These are phyloP conservation scores for Apiospora malaysiana DNA, from an alignment of 2,329 filamentous ascomycete species.

Conservation along the genomic window DNA sequence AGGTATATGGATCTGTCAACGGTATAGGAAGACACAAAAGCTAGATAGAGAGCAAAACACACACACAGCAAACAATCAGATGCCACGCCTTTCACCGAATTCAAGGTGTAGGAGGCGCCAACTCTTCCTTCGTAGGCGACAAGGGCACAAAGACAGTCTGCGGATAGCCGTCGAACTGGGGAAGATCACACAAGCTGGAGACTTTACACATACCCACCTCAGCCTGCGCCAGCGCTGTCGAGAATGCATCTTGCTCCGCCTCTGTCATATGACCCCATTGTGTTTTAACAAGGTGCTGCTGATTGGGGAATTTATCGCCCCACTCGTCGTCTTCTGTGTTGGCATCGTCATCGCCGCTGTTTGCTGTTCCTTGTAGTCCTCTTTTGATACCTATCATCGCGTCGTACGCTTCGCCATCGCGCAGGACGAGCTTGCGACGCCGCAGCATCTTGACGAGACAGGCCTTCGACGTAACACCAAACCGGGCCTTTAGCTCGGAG, in stretches of 20 bases:
- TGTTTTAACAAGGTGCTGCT: neutral
- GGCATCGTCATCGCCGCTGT: neutral
- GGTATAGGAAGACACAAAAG: neutral
- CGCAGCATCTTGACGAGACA: neutral
- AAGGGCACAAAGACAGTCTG: neutral
- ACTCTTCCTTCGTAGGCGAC: neutral
- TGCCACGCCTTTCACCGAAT: neutral
- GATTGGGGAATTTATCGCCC: neutral
- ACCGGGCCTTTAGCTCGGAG: neutral
- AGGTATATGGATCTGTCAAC: neutral
- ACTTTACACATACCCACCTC: constrained; percentile 13
- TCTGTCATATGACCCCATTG: neutral
- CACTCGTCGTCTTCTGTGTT: neutral
- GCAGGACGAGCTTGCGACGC: constrained; percentile 1
- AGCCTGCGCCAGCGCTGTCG: constrained; percentile 3
- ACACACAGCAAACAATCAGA: neutral
- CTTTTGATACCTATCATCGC: neutral
- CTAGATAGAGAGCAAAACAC: neutral
- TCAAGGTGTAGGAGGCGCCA: neutral
- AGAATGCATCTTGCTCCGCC: constrained; percentile 10
- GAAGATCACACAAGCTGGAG: constrained; percentile 6
- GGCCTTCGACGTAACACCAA: constrained; percentile 28
- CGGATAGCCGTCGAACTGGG: neutral
- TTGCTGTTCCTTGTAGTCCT: no score
- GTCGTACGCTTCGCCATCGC: neutral